A percentile compares a stretch with the other conserved stretches of the same genome.
These are phyloP conservation scores for Rhizoctonia solani DNA, from an alignment of 1,284 basidiomycete genomes.

Conservation along the genomic window DNA sequence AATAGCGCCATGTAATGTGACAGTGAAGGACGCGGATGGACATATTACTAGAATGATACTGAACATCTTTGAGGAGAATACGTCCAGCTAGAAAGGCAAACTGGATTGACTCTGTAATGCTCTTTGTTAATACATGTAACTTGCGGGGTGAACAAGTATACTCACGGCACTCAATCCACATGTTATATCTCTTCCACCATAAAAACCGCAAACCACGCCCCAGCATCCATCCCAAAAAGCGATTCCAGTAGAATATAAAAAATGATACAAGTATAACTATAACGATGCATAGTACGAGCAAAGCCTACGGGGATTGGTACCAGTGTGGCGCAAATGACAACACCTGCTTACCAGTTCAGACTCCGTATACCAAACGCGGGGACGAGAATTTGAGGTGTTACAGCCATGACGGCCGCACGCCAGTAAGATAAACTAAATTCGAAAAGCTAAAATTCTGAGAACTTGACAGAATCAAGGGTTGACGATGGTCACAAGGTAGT, in stretches of 20 bases:
- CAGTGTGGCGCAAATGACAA: not conserved
- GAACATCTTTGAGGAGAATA: constrained; percentile 81
- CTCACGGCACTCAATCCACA: constrained; percentile 78
- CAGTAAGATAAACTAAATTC: not conserved
- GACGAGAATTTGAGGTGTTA: constrained; percentile 25
- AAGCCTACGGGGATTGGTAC: constrained; percentile 48
- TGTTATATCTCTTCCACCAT: constrained; percentile 70
- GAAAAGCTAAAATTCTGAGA: not conserved
- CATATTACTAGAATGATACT: constrained; percentile 89
- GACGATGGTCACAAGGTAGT: not conserved
- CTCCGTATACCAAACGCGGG: constrained; percentile 27
- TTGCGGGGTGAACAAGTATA: constrained; percentile 16
- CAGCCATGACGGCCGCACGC: not conserved
- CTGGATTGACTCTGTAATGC: constrained; percentile 74
- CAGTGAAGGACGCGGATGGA: constrained; percentile 80
- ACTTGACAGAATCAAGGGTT: not conserved
- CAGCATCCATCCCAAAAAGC: constrained; percentile 71
- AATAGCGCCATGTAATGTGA: constrained; percentile 88
- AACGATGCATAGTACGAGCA: constrained; percentile 73
- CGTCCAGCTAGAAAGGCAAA: constrained; percentile 86
- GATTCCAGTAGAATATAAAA: constrained; percentile 91
- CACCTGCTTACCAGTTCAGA: constrained; percentile 12
- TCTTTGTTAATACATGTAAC: not conserved
- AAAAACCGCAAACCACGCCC: constrained; percentile 62
- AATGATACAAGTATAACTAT: constrained; percentile 70